Conservation (phyloP, 768 basidiomycete genomes). For the Tricholoma hemisulphureum region DNA sequence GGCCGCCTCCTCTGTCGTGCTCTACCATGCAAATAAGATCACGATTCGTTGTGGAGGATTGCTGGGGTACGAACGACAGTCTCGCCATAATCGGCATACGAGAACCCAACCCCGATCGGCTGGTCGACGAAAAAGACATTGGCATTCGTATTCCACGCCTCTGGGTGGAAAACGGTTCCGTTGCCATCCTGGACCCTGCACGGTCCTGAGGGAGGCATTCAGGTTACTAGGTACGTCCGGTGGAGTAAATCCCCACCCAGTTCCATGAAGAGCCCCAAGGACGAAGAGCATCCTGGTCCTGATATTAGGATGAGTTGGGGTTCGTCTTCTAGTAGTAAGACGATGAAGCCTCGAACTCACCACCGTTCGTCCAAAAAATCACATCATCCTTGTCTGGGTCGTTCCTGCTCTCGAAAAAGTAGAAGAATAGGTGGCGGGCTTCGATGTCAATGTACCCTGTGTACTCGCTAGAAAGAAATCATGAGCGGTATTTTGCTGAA, state of each 20-base stretch:
- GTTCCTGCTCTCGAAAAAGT: conserved; percentile 31
- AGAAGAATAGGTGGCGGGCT: conserved; percentile 51
- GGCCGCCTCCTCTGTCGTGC: conserved; percentile 65
- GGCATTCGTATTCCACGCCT: conserved; percentile 68
- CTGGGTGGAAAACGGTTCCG: conserved; percentile 51
- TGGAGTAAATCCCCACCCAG: conserved; percentile 40
- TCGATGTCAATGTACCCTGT: conserved; percentile 49
- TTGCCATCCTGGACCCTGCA: conserved; percentile 58
- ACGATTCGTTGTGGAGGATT: neutral
- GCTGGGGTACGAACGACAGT: conserved; percentile 40
- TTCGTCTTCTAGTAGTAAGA: neutral
- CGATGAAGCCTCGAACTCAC: neutral
- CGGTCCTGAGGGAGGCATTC: conserved; percentile 45
- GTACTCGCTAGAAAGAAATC: conserved; percentile 9
- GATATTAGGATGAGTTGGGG: neutral
- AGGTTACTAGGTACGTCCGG: conserved; percentile 19
- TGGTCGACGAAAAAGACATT: conserved; percentile 66
- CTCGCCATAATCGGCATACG: conserved; percentile 64
- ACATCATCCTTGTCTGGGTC: neutral
- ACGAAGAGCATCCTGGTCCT: conserved; percentile 16
- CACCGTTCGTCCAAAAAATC: neutral
- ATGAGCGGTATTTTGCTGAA: neutral
- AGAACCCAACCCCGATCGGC: conserved; percentile 60
- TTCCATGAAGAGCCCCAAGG: conserved; percentile 72
- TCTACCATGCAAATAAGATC: conserved; percentile 29